phyloP scores from a whole-genome alignment of 257 asterid genomes.

The Solanum okadae region DNA sequence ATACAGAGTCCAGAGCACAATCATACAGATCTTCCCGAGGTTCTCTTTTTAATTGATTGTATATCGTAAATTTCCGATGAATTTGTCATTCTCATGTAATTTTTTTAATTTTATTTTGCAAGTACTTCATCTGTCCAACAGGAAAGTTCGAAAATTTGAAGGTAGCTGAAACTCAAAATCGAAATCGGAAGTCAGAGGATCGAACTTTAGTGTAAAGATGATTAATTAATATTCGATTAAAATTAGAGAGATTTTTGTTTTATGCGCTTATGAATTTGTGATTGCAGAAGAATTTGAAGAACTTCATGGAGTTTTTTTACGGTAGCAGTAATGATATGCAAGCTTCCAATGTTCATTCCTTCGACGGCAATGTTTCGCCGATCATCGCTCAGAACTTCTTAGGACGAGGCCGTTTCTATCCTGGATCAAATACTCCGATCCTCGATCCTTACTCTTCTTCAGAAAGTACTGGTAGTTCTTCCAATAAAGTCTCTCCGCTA shows the following conservation, averaged over 20 bases:
- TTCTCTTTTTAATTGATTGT: not conserved
- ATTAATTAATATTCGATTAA: not conserved
- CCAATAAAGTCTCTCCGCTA: slow-evolving; percentile 18
- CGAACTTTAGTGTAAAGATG: not conserved
- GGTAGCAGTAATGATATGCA: slow-evolving; percentile 10
- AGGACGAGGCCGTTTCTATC: slow-evolving; percentile 19
- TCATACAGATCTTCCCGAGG: not conserved
- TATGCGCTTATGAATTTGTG: not conserved
- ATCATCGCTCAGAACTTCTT: slow-evolving; percentile 16
- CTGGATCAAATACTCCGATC: slow-evolving; percentile 1
- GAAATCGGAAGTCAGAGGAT: not conserved
- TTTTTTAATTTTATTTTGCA: not conserved
- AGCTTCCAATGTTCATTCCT: slow-evolving; percentile 26
- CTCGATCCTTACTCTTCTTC: slow-evolving; percentile 54
- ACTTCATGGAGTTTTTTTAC: slow-evolving; percentile 33
- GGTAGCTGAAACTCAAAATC: not conserved
- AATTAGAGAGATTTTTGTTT: not conserved
- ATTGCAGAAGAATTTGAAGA: slow-evolving; percentile 13
- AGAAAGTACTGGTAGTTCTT: slow-evolving; percentile 30
- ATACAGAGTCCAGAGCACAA: not conserved
- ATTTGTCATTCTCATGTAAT: not conserved
- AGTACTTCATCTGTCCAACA: not conserved
- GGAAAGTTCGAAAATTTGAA: not conserved
- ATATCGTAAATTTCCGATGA: not conserved
- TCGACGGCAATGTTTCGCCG: slow-evolving; percentile 25